phyloP scores from a whole-genome alignment of 2,329 filamentous ascomycete species.

The Stagonosporopsis rhizophila region DNA sequence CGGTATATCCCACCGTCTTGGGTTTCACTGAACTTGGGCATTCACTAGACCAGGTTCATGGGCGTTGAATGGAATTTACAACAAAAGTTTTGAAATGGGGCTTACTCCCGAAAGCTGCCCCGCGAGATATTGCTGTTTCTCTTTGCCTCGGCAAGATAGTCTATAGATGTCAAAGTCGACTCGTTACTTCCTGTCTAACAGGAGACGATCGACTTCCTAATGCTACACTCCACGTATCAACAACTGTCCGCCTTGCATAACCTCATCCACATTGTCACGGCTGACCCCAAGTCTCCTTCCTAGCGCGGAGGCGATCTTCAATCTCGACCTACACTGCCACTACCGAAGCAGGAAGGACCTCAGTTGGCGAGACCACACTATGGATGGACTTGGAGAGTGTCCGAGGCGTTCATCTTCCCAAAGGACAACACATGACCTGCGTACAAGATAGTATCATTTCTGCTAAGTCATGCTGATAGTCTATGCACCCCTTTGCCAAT shows the following conservation, averaged over 20 bases:
- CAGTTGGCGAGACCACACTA: constrained; percentile 1
- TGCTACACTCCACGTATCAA: constrained; percentile 25
- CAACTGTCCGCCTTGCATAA: neutral
- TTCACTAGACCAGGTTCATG: constrained; percentile 29
- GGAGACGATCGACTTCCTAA: constrained; percentile 19
- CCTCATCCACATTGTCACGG: neutral
- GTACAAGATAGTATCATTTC: neutral
- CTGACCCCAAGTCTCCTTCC: constrained; percentile 11
- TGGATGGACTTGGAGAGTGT: constrained; percentile 6
- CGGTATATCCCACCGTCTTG: constrained; percentile 31
- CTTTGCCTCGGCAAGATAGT: constrained; percentile 10
- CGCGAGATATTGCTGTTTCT: constrained; percentile 8
- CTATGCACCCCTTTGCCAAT: constrained; percentile 3
- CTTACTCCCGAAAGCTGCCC: constrained; percentile 23
- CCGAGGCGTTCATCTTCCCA: constrained; percentile 13
- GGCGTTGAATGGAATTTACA: constrained; percentile 34
- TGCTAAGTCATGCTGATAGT: neutral
- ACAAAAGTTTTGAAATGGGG: constrained; percentile 35
- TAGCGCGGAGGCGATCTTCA: constrained; percentile 12
- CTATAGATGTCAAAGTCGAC: constrained; percentile 20
- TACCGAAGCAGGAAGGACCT: constrained; percentile 18
- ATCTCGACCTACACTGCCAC: constrained; percentile 13
- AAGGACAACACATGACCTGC: constrained; percentile 2
- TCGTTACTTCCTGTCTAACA: neutral
- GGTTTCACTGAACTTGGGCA: constrained; percentile 16